Conservation (phyloP, 768 basidiomycete genomes). For the Podaxis mareebaensis region DNA sequence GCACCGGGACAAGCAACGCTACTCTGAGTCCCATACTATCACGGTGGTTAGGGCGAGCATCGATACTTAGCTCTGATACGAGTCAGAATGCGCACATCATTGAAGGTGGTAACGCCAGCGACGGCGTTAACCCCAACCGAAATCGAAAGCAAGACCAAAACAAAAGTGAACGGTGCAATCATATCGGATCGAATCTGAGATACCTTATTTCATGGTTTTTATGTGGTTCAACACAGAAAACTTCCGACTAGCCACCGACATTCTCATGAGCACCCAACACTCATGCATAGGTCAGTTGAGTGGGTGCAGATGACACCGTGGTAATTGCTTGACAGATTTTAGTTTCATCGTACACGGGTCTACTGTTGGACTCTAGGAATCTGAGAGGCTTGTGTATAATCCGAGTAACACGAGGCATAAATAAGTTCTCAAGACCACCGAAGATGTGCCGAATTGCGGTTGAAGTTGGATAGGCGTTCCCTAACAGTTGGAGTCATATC, state of each 20-base stretch:
- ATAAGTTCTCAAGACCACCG: neutral
- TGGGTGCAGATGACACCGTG: neutral
- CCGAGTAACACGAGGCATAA: neutral
- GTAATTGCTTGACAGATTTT: neutral
- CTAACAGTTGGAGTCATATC: neutral
- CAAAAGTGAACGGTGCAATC: neutral
- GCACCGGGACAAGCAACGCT: slow-evolving; percentile 16
- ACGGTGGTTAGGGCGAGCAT: neutral
- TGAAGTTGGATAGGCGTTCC: neutral
- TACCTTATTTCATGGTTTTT: neutral
- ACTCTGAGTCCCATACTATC: slow-evolving; percentile 19
- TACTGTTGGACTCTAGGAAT: neutral
- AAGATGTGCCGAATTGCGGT: neutral
- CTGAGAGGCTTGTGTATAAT: neutral
- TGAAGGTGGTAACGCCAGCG: slow-evolving; percentile 24
- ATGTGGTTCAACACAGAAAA: too few species aligned
- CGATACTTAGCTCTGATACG: neutral
- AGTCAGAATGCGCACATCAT: slow-evolving; percentile 16
- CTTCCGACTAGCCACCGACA: neutral
- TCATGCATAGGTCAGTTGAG: neutral
- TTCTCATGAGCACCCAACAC: neutral
- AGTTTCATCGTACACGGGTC: neutral
- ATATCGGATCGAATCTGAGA: neutral
- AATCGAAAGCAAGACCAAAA: slow-evolving; percentile 1
- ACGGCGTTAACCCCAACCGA: slow-evolving; percentile 19